phyloP scores from a whole-genome alignment of 495 filamentous ascomycete genomes.

The Thermochaetoides thermophila region DNA sequence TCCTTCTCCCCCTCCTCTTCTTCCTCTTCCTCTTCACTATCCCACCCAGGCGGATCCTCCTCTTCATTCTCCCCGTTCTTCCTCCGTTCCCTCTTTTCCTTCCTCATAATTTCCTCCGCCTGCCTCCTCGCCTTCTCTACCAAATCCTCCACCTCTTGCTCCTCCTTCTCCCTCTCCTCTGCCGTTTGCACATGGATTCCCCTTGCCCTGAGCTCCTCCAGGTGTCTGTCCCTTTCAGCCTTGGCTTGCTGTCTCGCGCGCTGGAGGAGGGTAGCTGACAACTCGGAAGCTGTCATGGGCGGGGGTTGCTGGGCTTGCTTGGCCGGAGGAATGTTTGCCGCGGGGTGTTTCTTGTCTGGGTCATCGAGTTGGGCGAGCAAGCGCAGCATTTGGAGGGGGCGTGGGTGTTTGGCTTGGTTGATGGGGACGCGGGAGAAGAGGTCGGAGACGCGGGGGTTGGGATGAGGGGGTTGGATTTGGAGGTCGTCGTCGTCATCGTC shows the following conservation, averaged over 20 bases:
- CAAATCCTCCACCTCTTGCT: slow-evolving; percentile 70
- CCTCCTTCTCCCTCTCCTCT: slow-evolving; percentile 67
- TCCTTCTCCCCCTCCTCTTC: slow-evolving; percentile 25
- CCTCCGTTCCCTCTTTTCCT: slow-evolving; percentile 44
- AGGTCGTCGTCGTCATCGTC: slow-evolving; percentile 27
- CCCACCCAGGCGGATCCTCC: slow-evolving; percentile 39
- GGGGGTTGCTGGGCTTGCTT: slow-evolving; percentile 14
- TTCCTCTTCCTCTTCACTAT: slow-evolving; percentile 44
- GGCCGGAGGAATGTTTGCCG: slow-evolving; percentile 4
- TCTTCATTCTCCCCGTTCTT: slow-evolving; percentile 32
- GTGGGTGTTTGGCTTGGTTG: slow-evolving; percentile 41
- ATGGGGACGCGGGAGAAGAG: slow-evolving; percentile 57
- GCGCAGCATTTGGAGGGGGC: slow-evolving; percentile 51
- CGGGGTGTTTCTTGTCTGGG: slow-evolving; percentile 29
- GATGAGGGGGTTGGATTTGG: slow-evolving; percentile 22
- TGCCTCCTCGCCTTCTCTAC: slow-evolving; percentile 72
- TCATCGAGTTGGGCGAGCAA: slow-evolving; percentile 58
- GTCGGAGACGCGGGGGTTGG: slow-evolving; percentile 24
- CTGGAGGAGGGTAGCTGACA: slow-evolving; percentile 50
- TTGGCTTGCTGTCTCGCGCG: slow-evolving; percentile 69
- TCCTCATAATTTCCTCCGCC: slow-evolving; percentile 59
- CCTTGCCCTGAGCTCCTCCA: slow-evolving; percentile 60
- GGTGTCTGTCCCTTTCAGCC: slow-evolving; percentile 58
- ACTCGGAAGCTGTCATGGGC: slow-evolving; percentile 50
- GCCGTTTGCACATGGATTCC: slow-evolving; percentile 73